Evolutionary conservation across 192 early-diverging fungal genomes (phyloP).

Genomic region (Linnemannia schmuckeri): DNA sequence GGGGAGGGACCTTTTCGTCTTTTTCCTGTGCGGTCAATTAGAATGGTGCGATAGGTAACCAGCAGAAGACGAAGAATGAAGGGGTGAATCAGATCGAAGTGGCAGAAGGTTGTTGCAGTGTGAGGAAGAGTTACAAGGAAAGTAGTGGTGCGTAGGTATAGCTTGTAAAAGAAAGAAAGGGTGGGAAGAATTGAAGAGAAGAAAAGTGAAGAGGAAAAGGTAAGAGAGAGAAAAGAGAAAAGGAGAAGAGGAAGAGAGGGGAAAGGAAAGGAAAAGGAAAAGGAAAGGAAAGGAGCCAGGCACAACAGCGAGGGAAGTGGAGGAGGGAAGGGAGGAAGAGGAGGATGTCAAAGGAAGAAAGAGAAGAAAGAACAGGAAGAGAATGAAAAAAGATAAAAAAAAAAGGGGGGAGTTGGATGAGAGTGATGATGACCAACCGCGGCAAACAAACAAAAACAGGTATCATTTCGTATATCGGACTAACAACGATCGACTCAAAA

Average conservation of each 20-base stretch:
- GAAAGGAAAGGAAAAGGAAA: neutral
- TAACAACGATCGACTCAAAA: too few relatives aligned
- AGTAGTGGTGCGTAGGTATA: neutral
- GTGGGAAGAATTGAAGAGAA: neutral
- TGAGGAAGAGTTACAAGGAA: neutral
- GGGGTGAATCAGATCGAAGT: neutral
- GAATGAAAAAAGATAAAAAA: neutral
- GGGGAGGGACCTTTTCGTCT: neutral
- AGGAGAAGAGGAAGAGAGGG: neutral
- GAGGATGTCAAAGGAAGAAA: neutral
- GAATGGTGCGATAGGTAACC: neutral
- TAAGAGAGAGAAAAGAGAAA: neutral
- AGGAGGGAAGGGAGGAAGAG: neutral
- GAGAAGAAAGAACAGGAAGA: neutral
- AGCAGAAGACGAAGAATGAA: neutral
- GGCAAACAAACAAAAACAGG: neutral
- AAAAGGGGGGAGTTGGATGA: neutral
- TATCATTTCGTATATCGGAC: too few relatives aligned
- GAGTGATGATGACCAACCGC: neutral
- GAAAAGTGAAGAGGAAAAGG: neutral
- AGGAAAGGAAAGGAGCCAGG: neutral
- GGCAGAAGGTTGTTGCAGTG: neutral
- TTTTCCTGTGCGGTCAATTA: too few relatives aligned
- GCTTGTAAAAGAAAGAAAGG: neutral
- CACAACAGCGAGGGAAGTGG: neutral